These are phyloP conservation scores for Ceratocystis smalleyi DNA, from an alignment of 2,329 filamentous ascomycete species.

Conservation along the genomic window DNA sequence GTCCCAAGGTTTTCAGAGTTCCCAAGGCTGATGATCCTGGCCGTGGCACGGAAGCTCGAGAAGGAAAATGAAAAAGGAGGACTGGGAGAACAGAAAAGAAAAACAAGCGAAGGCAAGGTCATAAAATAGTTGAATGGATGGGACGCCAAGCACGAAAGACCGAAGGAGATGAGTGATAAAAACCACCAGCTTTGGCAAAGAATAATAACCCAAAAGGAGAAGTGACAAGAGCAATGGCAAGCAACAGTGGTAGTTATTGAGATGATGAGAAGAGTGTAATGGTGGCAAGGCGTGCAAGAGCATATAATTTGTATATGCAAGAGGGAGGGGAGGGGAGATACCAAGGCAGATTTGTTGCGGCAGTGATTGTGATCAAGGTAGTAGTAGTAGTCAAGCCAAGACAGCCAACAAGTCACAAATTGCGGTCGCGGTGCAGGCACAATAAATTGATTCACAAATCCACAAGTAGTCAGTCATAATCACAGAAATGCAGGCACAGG, in stretches of 20 bases:
- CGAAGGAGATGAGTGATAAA: neutral
- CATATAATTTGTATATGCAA: too few relatives aligned
- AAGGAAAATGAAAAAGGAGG: neutral
- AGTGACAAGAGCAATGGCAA: neutral
- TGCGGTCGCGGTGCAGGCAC: neutral
- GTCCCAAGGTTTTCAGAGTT: neutral
- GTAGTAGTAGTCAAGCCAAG: too few relatives aligned
- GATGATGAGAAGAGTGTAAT: too few relatives aligned
- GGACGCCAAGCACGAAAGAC: neutral
- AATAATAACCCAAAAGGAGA: neutral
- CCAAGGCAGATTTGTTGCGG: too few relatives aligned
- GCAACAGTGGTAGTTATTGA: neutral
- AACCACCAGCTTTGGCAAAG: neutral
- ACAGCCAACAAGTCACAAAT: neutral
- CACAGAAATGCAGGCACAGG: neutral
- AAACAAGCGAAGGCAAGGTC: neutral
- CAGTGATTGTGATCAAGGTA: too few relatives aligned
- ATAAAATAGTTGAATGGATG: neutral
- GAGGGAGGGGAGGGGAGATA: too few relatives aligned
- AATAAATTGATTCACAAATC: neutral
- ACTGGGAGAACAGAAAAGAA: neutral
- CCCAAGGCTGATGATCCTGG: neutral
- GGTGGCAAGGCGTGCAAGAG: too few relatives aligned
- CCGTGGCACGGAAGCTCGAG: neutral
- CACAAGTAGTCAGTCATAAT: neutral